These are phyloP conservation scores for Pseudonitzschia delicatissima DNA, from an alignment of 108 stramenopile species.

Conservation along the genomic window DNA sequence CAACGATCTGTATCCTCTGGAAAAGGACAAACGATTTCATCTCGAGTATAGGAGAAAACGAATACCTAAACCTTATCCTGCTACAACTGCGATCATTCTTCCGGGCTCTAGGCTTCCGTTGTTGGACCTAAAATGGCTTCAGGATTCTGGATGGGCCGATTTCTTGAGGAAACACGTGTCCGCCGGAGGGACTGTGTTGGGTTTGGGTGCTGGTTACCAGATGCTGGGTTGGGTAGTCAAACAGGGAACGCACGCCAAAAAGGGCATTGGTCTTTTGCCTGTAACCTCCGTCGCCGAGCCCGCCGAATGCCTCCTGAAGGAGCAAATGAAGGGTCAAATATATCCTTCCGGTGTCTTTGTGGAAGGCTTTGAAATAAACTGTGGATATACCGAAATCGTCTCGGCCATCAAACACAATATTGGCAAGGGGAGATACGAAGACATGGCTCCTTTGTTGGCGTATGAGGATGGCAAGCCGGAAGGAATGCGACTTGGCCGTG, in stretches of 20 bases:
- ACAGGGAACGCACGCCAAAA: background rate
- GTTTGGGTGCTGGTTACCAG: constrained; percentile 39
- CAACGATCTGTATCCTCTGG: constrained; percentile 31
- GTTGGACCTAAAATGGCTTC: constrained; percentile 39
- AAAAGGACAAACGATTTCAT: constrained; percentile 24
- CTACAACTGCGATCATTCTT: constrained; percentile 25
- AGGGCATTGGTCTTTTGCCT: constrained; percentile 31
- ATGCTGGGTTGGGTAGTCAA: constrained; percentile 36
- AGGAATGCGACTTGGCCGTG: constrained; percentile 27
- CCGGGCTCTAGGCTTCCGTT: constrained; percentile 36
- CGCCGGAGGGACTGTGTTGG: constrained; percentile 32
- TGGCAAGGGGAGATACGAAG: background rate
- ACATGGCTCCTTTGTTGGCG: background rate
- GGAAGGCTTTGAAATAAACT: constrained; percentile 40
- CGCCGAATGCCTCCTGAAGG: constrained; percentile 30
- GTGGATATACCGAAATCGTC: constrained; percentile 22
- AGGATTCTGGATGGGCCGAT: constrained; percentile 36
- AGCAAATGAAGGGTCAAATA: constrained; percentile 23
- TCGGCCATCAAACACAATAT: background rate
- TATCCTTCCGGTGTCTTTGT: constrained; percentile 20
- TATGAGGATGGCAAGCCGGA: constrained; percentile 31
- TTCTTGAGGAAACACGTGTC: constrained; percentile 27
- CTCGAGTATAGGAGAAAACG: constrained; percentile 31
- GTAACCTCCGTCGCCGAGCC: constrained; percentile 22
- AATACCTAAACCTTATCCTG: constrained; percentile 33